Conservation (phyloP, 257 asterid genomes). For the Rauvolfia tetraphylla region DNA sequence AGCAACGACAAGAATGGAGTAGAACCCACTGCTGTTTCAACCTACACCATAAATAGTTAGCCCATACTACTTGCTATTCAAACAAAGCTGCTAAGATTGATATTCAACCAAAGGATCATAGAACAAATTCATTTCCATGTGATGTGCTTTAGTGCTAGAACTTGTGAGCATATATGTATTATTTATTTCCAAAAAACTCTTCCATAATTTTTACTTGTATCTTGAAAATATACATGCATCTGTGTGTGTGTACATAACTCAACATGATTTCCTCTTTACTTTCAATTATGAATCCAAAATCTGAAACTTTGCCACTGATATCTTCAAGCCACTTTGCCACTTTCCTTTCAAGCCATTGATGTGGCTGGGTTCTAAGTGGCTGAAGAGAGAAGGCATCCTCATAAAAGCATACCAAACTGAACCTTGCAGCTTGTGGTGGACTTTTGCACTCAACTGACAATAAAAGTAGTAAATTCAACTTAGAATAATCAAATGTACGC, state of each 20-base stretch:
- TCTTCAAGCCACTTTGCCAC: too few relatives aligned
- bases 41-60: constrained; percentile 43
- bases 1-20: constrained; percentile 78
- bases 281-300: neutral
- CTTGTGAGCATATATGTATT: neutral
- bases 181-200: neutral
- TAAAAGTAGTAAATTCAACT: neutral
- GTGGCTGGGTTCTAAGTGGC: neutral
- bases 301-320: neutral
- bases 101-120: neutral
- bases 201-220: neutral
- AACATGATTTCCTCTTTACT: neutral
- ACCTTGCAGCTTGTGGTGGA: neutral
- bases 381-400: neutral
- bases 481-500: neutral
- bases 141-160: neutral
- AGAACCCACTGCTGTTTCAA: constrained; percentile 84
- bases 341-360: neutral
- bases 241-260: too few relatives aligned
- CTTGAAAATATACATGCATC: too few relatives aligned
- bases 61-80: constrained; percentile 16
- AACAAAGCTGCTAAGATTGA: neutral
- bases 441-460: neutral
- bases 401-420: neutral
- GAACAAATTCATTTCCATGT: neutral